These are phyloP conservation scores for Glomus cerebriforme DNA, from an alignment of 192 early-diverging fungal species.

Conservation along the genomic window DNA sequence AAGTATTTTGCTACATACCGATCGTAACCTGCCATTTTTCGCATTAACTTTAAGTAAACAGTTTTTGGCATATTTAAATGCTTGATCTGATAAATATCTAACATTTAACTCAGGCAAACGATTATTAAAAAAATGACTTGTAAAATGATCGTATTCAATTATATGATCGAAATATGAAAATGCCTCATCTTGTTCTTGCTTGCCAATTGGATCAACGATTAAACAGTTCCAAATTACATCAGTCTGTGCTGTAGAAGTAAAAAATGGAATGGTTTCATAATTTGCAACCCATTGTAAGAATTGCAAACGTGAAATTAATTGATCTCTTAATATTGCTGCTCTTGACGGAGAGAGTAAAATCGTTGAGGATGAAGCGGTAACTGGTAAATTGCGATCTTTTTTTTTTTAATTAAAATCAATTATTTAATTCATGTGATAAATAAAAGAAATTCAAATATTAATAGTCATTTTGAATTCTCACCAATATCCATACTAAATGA, in stretches of 20 bases:
- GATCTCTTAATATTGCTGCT: conserved; percentile 31
- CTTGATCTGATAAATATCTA: conserved; percentile 39
- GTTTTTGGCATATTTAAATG: conserved; percentile 41
- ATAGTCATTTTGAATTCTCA: not conserved
- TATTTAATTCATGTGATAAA: not conserved
- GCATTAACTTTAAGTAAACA: conserved; percentile 47
- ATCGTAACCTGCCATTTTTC: conserved; percentile 32
- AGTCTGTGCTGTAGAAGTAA: conserved; percentile 40
- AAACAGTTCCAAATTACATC: conserved; percentile 49
- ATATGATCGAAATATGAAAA: conserved; percentile 46
- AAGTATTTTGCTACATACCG: conserved; percentile 29
- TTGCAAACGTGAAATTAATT: conserved; percentile 33
- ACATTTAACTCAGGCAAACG: conserved; percentile 42
- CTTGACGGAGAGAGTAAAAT: conserved; percentile 16
- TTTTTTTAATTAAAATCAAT: not conserved
- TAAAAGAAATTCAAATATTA: not conserved
- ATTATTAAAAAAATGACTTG: conserved; percentile 42
- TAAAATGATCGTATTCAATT: conserved; percentile 38
- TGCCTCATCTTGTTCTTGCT: conserved; percentile 44
- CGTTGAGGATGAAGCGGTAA: not conserved
- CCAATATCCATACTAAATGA: conserved; percentile 32
- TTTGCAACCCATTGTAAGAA: conserved; percentile 42
- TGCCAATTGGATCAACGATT: conserved; percentile 46
- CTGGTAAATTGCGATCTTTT: conserved; percentile 15
- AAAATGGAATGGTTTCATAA: conserved; percentile 33